Conservation (phyloP, 2,329 filamentous ascomycete genomes). For the Chaetomiaceae sp. region DNA sequence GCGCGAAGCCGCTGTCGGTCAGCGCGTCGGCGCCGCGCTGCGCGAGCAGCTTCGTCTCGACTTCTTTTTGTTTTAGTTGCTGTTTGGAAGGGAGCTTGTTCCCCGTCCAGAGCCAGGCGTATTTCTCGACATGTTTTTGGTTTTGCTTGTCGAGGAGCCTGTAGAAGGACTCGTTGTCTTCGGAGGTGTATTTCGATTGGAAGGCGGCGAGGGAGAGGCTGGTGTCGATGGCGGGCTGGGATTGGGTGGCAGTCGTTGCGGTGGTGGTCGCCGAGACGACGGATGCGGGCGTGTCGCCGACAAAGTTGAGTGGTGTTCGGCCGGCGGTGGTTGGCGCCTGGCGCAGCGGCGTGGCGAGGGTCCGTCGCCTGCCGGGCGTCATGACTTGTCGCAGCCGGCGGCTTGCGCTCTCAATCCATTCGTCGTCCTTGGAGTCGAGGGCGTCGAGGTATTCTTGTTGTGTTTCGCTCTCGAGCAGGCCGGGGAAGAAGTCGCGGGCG, state of each 20-base stretch:
- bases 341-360: slow-evolving; percentile 14
- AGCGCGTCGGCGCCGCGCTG: slow-evolving; percentile 27
- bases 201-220: slow-evolving; percentile 79
- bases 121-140: slow-evolving; percentile 72
- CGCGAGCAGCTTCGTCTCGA: slow-evolving; percentile 41
- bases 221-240: slow-evolving; percentile 53
- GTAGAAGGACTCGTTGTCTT: slow-evolving; percentile 97
- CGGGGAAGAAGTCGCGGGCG: slow-evolving; percentile 92
- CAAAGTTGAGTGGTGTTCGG: slow-evolving; percentile 60
- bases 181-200: slow-evolving; percentile 89
- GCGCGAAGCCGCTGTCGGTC: slow-evolving; percentile 51
- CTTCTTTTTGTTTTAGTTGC: slow-evolving; percentile 61
- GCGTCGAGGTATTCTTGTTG: slow-evolving; percentile 92
- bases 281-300: slow-evolving; percentile 67
- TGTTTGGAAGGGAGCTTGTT: slow-evolving; percentile 84
- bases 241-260: slow-evolving; percentile 26
- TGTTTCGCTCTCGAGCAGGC: slow-evolving; percentile 74
- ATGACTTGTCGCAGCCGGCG: slow-evolving; percentile 68
- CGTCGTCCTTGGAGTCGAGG: slow-evolving; percentile 73
- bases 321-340: slow-evolving; percentile 32
- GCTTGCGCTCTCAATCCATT: slow-evolving; percentile 81
- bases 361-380: slow-evolving; percentile 59
- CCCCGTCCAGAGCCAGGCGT: slow-evolving; percentile 80
- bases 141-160: slow-evolving; percentile 88
- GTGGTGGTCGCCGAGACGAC: slow-evolving; percentile 29